Evolutionary conservation across 1,139 yeast species (phyloP).

Genomic region (Saccharomycopsis hybrid): DNA sequence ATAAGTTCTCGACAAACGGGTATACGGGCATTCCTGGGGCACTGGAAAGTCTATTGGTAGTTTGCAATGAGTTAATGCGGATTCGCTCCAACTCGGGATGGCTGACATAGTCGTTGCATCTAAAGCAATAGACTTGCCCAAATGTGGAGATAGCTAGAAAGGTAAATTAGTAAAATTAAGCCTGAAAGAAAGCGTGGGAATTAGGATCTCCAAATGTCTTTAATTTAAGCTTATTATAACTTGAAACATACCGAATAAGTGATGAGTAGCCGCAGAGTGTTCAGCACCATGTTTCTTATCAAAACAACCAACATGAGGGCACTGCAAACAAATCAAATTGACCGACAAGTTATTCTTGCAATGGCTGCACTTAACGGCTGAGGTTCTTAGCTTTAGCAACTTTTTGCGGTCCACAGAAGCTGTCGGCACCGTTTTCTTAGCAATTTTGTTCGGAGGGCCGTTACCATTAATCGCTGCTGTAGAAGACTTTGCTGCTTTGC

Average conservation of each 20-base stretch:
- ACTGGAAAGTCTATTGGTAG: constrained; percentile 14
- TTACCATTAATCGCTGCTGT: too few species aligned
- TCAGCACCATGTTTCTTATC: constrained; percentile 47
- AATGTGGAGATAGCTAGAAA: constrained; percentile 43
- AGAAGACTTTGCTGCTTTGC: not conserved
- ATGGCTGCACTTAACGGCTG: constrained; percentile 12
- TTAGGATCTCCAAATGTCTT: too few species aligned
- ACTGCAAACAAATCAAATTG: constrained; percentile 69
- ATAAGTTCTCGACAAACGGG: constrained; percentile 13
- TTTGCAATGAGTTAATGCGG: constrained; percentile 31
- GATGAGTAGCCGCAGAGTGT: constrained; percentile 60
- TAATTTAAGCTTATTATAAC: too few species aligned
- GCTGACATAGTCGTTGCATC: constrained; percentile 66
- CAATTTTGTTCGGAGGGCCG: constrained; percentile 1
- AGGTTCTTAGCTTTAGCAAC: constrained; percentile 12
- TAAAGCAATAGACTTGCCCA: constrained; percentile 58
- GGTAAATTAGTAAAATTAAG: too few species aligned
- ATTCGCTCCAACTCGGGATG: constrained; percentile 51
- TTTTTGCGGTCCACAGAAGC: constrained; percentile 7
- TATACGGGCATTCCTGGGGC: constrained; percentile 20
- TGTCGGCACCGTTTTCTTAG: constrained; percentile 2
- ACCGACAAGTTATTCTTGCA: constrained; percentile 16
- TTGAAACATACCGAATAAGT: too few species aligned
- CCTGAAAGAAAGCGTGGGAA: too few species aligned
- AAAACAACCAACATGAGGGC: constrained; percentile 78